These are phyloP conservation scores for Serendipita vermifera DNA, from an alignment of 768 basidiomycete genomes.

Conservation along the genomic window DNA sequence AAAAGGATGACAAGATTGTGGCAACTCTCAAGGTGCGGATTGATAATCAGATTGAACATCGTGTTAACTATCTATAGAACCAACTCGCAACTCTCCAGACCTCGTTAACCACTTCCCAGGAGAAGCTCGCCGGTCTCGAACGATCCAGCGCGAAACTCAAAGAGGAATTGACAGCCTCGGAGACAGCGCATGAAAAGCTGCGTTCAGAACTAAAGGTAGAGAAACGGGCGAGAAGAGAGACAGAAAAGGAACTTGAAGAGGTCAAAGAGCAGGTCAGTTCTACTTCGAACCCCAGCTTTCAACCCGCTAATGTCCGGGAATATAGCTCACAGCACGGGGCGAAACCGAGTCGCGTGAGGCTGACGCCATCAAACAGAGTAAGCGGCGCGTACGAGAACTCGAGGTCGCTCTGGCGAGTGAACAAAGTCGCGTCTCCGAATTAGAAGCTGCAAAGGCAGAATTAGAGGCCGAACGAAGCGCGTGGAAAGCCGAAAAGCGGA, in stretches of 20 bases:
- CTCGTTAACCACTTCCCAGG: too few species aligned
- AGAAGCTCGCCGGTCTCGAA: too few species aligned
- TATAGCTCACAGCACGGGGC: too few species aligned
- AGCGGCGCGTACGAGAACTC: neutral
- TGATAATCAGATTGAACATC: too few species aligned
- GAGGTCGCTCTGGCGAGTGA: neutral
- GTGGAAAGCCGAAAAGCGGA: too few species aligned
- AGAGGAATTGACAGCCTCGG: neutral
- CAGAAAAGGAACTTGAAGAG: neutral
- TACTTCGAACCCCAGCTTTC: too few species aligned
- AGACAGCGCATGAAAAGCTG: neutral
- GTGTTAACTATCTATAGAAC: too few species aligned
- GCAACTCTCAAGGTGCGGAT: too few species aligned
- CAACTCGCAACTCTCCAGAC: too few species aligned
- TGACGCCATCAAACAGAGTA: neutral
- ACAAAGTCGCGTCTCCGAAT: neutral
- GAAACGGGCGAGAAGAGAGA: neutral
- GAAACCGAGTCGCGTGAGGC: neutral
- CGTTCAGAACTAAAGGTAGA: neutral
- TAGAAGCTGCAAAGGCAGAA: neutral
- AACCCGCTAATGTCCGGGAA: too few species aligned
- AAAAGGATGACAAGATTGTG: neutral
- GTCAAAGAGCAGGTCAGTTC: neutral
- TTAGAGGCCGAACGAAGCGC: too few species aligned
- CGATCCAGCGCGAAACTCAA: too few species aligned